Evolutionary conservation across 768 basidiomycete species (phyloP), one percentile per base, ranked within the genome.

Genomic region (Psilocybe cyanescens): DNA sequence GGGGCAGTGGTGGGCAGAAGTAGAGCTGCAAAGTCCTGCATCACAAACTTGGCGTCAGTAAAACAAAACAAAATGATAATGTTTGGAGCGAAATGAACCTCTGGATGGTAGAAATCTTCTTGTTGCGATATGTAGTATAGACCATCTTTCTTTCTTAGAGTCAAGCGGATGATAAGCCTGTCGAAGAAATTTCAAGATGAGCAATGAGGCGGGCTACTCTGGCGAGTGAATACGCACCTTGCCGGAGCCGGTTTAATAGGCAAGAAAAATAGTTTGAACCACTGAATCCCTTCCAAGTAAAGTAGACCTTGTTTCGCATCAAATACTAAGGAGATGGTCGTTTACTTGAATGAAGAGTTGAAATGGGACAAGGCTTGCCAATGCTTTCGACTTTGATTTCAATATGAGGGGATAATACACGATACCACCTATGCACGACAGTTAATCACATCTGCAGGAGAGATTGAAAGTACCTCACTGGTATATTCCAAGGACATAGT

Each of bases 41-140:
- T 47, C 14, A 28, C 16, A 59, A n/a, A 19, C 49, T 31, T 29
- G 56, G 19, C 33, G 4, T 8, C 17, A 9, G 16, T 19, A 29
- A 17, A 19, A 48, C 24, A 16, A 19, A n/a, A n/a, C 37, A 33
- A 44, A 45, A 47, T n/a, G n/a, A 14, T 8, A 11, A 24, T 17
- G 3, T n/a, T 16, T 14, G 17, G 30, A 17, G 8, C 46, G 35
- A 9, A 45, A 71, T 69, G 12, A 58, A 82, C 85, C 60, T 84
- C 82, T 2, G 86, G 79, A 65, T 84, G 83, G 62, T 82, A 83
- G 58, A 85, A 81, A 67, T 88, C 86, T 65, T 89, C 86, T 64
- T 90, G 86, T 55, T 75, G 70, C 0, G 73, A 65, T 50, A 90
- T 88, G 51, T 80, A 79, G 66, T 79, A 78, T 2, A 72, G 53